These are phyloP conservation scores for Metschnikowia santaceciliae DNA, from an alignment of 805 yeast genomes.

Conservation along the genomic window DNA sequence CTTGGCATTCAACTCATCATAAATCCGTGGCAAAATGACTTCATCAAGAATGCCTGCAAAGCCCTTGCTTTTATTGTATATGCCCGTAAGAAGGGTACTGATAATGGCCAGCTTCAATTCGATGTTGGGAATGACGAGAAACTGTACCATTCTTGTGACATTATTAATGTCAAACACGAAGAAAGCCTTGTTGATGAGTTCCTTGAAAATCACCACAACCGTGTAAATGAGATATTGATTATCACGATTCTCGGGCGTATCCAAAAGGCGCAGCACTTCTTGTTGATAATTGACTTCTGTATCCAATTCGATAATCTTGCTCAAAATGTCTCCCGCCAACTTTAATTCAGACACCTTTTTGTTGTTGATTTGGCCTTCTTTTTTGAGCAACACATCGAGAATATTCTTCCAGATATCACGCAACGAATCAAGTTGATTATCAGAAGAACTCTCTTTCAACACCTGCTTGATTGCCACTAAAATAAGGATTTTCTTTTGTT, in stretches of 20 bases:
- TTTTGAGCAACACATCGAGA: slow-evolving; percentile 6
- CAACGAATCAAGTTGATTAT: slow-evolving; percentile 1
- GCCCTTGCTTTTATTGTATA: slow-evolving; percentile 51
- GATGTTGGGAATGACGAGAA: slow-evolving; percentile 34
- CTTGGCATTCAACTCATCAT: slow-evolving; percentile 51
- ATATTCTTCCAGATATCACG: slow-evolving; percentile 13
- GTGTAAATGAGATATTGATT: slow-evolving; percentile 24
- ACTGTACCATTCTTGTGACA: slow-evolving; percentile 14
- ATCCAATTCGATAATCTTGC: slow-evolving; percentile 22
- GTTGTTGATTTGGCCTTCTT: slow-evolving; percentile 7
- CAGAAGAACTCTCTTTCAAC: slow-evolving; percentile 14
- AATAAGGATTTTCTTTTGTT: slow-evolving; percentile 11
- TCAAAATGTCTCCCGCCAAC: slow-evolving; percentile 34
- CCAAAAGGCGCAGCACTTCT: slow-evolving; percentile 15
- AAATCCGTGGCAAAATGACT: slow-evolving; percentile 46
- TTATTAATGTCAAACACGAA: slow-evolving; percentile 9
- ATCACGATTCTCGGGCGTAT: slow-evolving; percentile 6
- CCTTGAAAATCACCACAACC: slow-evolving; percentile 32
- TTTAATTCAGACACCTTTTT: slow-evolving; percentile 25
- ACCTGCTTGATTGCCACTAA: slow-evolving; percentile 22
- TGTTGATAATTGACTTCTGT: slow-evolving; percentile 12
- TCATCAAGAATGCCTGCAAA: slow-evolving; percentile 43
- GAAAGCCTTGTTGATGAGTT: slow-evolving; percentile 17
- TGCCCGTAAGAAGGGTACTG: slow-evolving; percentile 53
- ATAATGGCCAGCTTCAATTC: slow-evolving; percentile 59